These are phyloP conservation scores for Candida ovalis DNA, from an alignment of 805 yeast genomes.

Conservation along the genomic window DNA sequence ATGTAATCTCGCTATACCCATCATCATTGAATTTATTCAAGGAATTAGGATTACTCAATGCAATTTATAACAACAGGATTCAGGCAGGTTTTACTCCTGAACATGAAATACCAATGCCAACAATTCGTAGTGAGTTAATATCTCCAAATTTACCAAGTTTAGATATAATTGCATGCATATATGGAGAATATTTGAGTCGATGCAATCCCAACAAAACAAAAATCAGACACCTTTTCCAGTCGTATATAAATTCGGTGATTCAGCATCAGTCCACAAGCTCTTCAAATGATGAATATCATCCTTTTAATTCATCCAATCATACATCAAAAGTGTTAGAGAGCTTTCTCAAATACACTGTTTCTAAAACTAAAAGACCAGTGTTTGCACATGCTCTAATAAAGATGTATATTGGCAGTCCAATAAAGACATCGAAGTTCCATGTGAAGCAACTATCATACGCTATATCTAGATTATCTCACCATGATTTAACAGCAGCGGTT, in stretches of 20 bases:
- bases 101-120: constrained; percentile 9
- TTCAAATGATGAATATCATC: constrained; percentile 10
- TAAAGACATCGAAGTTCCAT: constrained; percentile 5
- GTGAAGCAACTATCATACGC: constrained; percentile 5
- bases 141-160: neutral
- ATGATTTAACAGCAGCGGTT: constrained; percentile 10
- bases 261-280: constrained; percentile 1
- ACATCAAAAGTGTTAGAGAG: neutral
- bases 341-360: constrained; percentile 13
- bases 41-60: constrained; percentile 3
- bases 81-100: constrained; percentile 1
- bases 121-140: constrained; percentile 14
- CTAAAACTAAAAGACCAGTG: constrained; percentile 4
- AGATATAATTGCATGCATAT: constrained; percentile 1
- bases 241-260: constrained; percentile 3
- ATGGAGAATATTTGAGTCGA: constrained; percentile 7
- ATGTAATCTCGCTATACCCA: constrained; percentile 1
- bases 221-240: constrained; percentile 4
- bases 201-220: constrained; percentile 3
- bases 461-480: constrained; percentile 10
- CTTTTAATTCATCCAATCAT: constrained; percentile 7
- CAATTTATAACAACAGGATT: constrained; percentile 10
- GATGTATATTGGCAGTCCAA: constrained; percentile 2
- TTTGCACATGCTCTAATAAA: constrained; percentile 12
- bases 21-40: neutral